Evolutionary conservation across 2,329 filamentous ascomycete genomes (phyloP), one percentile per base, ranked within the genome.

Genomic region (Fusarium vanettenii): DNA sequence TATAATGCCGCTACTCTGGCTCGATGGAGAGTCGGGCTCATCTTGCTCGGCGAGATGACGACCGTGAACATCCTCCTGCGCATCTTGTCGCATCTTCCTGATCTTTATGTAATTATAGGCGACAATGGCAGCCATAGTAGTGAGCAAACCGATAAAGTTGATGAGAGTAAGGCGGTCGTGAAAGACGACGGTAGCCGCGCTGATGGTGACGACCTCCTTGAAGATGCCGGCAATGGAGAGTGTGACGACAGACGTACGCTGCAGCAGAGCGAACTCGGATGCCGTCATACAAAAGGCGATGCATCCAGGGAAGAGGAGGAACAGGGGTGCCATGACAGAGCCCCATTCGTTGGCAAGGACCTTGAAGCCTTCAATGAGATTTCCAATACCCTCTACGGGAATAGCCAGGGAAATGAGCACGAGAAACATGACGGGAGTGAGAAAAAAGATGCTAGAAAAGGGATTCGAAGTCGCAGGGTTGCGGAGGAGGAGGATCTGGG

Each of bases 281-380:
- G 95, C 92, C 20, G 97, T 98, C 97, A 99, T 99, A 72, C 95
- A 90, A 82, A 99, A 99, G 2, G 97, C 97, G 62, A 99, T 92
- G 41, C 91, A 88, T 20, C 97, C 97, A 0, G 97, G 97, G 83
- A 98, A 98, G 4, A 99, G 84, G 8, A 99, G 87, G 67, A 98
- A 92, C 25, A 92, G 82, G 0, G 94, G 88, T 0, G 93, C 91
- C 43, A 92, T 85, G 6, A 92, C 68, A 8, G 86, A 77, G 20
- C 97, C 97, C 84, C 93, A 94, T 60, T 91, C 87, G 16, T 89
- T 87, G 48, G 89, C 86, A 1, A 99, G 88, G 10, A 83, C 84
- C 35, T 85, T 83, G 35, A 97, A 84, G 2, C 94, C 95, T 14
- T 89, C 88, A 66, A 89, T 81, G 8, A 98, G 89, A 10, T 90